Percentiles rank a stretch among this genome's conserved stretches.
phyloP scores from a whole-genome alignment of 169 alveolate species.

The Perkinsus olseni region DNA sequence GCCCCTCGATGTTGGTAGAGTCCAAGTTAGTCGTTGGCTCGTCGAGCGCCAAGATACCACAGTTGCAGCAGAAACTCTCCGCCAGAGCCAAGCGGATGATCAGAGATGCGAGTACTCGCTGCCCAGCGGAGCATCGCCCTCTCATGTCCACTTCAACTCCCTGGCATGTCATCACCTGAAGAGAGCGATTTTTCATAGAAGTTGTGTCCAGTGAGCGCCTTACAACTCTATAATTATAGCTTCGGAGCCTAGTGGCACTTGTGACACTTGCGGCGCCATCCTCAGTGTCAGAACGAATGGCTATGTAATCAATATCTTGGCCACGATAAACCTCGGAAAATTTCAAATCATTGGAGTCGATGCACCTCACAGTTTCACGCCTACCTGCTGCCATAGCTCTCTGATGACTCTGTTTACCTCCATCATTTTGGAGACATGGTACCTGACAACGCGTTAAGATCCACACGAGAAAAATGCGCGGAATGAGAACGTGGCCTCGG shows the following conservation, averaged over 20 bases:
- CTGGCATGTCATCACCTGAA: slow-evolving; percentile 60
- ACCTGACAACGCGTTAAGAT: neutral
- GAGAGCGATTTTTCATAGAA: neutral
- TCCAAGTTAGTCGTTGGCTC: slow-evolving; percentile 99
- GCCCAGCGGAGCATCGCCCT: slow-evolving; percentile 98
- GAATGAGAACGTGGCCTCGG: too few relatives aligned
- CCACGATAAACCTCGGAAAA: slow-evolving; percentile 78
- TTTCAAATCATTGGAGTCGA: too few relatives aligned
- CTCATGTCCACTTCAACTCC: slow-evolving; percentile 81
- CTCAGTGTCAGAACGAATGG: slow-evolving; percentile 38
- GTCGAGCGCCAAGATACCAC: slow-evolving; percentile 97
- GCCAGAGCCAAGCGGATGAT: slow-evolving; percentile 97
- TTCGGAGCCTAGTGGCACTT: neutral
- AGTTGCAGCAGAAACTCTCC: slow-evolving; percentile 92
- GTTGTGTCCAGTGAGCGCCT: neutral
- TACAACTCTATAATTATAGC: slow-evolving; percentile 48
- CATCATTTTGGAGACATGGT: slow-evolving; percentile 64
- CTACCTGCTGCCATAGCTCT: slow-evolving; percentile 81
- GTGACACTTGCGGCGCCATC: slow-evolving; percentile 7
- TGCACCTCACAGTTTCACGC: neutral
- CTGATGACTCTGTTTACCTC: slow-evolving; percentile 84
- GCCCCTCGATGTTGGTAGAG: slow-evolving; percentile 77
- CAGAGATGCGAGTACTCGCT: slow-evolving; percentile 91
- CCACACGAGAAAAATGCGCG: slow-evolving; percentile 3
- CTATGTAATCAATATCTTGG: slow-evolving; percentile 83